phyloP scores from a whole-genome alignment of 2,329 filamentous ascomycete species.

The Scedosporium aurantiacum region DNA sequence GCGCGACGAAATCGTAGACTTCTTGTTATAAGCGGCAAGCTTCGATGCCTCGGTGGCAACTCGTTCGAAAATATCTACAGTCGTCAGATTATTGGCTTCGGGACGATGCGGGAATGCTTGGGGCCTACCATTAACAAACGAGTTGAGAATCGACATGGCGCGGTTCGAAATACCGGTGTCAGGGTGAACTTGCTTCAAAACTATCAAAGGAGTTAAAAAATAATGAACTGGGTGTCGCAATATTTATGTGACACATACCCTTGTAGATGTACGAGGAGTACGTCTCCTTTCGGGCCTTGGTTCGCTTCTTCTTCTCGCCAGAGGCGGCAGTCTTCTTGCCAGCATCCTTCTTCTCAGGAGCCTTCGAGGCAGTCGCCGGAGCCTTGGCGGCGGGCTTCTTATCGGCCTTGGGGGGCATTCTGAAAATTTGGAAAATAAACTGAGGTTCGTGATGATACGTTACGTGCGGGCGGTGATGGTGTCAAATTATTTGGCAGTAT shows the following conservation, averaged over 20 bases:
- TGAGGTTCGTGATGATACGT: constrained; percentile 9
- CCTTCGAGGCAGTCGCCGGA: constrained; percentile 60
- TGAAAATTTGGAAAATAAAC: constrained; percentile 24
- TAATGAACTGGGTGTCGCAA: constrained; percentile 2
- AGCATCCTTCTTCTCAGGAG: constrained; percentile 94
- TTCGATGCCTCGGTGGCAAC: constrained; percentile 98
- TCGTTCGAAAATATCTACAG: constrained; percentile 91
- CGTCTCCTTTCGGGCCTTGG: constrained; percentile 99
- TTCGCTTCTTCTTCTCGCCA: constrained; percentile 99
- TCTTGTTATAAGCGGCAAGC: constrained; percentile 99
- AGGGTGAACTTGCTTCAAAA: constrained; percentile 99
- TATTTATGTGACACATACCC: constrained; percentile 42
- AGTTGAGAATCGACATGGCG: constrained; percentile 99
- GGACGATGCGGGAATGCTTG: not conserved
- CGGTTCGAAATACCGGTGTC: constrained; percentile 99
- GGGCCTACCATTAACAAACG: constrained; percentile 91
- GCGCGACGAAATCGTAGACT: constrained; percentile 97
- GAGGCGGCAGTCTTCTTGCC: constrained; percentile 98
- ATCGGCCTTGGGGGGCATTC: constrained; percentile 97
- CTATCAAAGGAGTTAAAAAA: constrained; percentile 39
- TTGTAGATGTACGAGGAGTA: constrained; percentile 99
- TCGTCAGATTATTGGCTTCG: constrained; percentile 10
- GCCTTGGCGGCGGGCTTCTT: constrained; percentile 99
- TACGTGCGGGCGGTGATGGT: constrained; percentile 9
- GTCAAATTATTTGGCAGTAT: constrained; percentile 14